Evolutionary conservation across 169 alveolate genomes (phyloP), one percentile per base, ranked within the genome.

Genomic region (Cryptosporidium viatorum): DNA sequence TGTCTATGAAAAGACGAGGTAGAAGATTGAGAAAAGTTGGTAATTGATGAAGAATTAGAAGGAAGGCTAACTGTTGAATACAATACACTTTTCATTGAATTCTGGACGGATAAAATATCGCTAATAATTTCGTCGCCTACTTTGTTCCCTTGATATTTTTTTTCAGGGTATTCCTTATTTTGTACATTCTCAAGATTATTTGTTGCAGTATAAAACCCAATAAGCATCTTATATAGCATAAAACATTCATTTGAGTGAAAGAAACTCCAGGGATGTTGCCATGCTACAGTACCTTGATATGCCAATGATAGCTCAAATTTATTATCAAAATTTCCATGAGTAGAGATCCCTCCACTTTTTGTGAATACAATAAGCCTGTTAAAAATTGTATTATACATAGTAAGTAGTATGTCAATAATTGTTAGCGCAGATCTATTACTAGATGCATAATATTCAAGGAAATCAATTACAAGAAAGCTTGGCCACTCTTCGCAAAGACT

Each of bases 211-310:
- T 80, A 80, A 62, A 80, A 80, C 8, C 89, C 89, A 43, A 80
- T 80, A 26, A 80, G 62, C 89, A 80, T 80, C 68, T 80, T 80
- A 50, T 39, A 80, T 29, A 80, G 48, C 59, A 65, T 43, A 16
- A 80, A 62, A n/a, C 89, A 80, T n/a, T 80, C 89, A 29, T 80
- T 59, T 9, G 89, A 80, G 26, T 80, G 89, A 26, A 80, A 80
- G 41, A 80, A 80, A 45, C 89, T 80, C 89, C 89, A 80, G 6
- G 89, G 89, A 29, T 80, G 89, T 23, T 80, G 89, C 89, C 89
- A 80, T 14, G 89, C 50, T 8, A 80, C 89, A 41, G 80, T 80
- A 4, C 89, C 89, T 67, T 80, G 89, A 67, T 80, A 80, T 16
- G 80, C 65, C n/a, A 80, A 31, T 60, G 89, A 43, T 62, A 80